A percentile compares a stretch with the other conserved stretches of the same genome.
Conservation (phyloP, 2,329 filamentous ascomycete species). For the Arthrobotrys megalospora region DNA sequence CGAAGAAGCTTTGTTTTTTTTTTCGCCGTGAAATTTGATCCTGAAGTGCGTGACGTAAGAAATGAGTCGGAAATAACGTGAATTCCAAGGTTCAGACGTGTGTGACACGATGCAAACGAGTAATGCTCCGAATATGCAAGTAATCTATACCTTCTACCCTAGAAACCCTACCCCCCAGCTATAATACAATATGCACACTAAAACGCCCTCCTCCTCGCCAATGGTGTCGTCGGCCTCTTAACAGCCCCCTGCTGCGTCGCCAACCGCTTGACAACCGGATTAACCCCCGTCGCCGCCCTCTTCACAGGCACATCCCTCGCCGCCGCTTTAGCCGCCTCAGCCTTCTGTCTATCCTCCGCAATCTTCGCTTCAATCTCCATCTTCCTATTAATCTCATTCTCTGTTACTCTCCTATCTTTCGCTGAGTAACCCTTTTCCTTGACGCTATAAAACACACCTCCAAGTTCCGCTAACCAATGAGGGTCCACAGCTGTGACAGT, state of each 20-base stretch:
- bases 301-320: slow-evolving; percentile 65
- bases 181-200: slow-evolving; percentile 46
- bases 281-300: slow-evolving; percentile 67
- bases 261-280: slow-evolving; percentile 62
- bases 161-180: slow-evolving; percentile 20
- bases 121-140: background rate
- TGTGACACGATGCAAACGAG: slow-evolving; percentile 8
- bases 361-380: slow-evolving; percentile 96
- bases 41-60: slow-evolving; percentile 21
- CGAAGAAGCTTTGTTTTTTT: slow-evolving; percentile 58
- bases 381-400: slow-evolving; percentile 90
- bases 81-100: slow-evolving; percentile 2
- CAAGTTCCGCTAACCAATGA: slow-evolving; percentile 95
- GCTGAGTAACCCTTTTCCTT: slow-evolving; percentile 97
- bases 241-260: slow-evolving; percentile 63
- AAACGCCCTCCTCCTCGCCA: slow-evolving; percentile 63
- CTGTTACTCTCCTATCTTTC: slow-evolving; percentile 86
- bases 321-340: slow-evolving; percentile 72
- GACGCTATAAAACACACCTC: slow-evolving; percentile 96
- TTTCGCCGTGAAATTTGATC: slow-evolving; percentile 17
- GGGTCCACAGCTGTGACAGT: slow-evolving; percentile 96
- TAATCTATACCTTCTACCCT: slow-evolving; percentile 32
- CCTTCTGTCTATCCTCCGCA: slow-evolving; percentile 83
- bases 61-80: background rate
- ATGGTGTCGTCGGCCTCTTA: slow-evolving; percentile 64